phyloP scores from a whole-genome alignment of 2,329 filamentous ascomycete genomes.

The Fusarium sp. region DNA sequence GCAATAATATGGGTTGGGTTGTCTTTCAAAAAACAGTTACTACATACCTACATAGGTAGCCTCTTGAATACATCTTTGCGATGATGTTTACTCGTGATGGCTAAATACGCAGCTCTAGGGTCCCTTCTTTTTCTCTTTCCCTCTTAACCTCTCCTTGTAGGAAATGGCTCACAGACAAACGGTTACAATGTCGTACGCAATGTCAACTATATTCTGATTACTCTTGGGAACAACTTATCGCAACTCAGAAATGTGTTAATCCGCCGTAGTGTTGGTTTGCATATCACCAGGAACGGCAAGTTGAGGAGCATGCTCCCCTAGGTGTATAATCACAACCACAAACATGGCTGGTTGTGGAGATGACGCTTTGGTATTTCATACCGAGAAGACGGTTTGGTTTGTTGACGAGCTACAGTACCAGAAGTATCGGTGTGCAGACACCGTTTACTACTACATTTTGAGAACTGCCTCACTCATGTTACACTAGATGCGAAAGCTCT shows the following conservation, averaged over 20 bases:
- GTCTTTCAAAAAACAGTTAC: slow-evolving; percentile 24
- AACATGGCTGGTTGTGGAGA: not conserved
- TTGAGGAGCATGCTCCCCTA: not conserved
- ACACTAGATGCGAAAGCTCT: too few species aligned
- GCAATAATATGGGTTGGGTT: slow-evolving; percentile 36
- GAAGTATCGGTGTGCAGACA: not conserved
- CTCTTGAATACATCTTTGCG: slow-evolving; percentile 29
- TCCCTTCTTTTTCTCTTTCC: not conserved
- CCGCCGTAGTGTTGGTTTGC: not conserved
- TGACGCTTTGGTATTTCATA: not conserved
- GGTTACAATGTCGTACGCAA: not conserved
- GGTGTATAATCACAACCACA: not conserved
- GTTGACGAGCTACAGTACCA: not conserved
- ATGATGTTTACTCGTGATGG: slow-evolving; percentile 23
- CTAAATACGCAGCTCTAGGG: slow-evolving; percentile 13
- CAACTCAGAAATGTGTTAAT: too few species aligned
- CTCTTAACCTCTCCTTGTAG: not conserved
- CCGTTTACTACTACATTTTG: not conserved
- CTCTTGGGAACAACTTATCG: not conserved
- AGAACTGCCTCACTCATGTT: not conserved
- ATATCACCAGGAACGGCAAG: not conserved
- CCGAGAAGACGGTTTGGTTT: not conserved
- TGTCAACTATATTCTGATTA: not conserved
- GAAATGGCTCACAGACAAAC: not conserved
- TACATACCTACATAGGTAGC: slow-evolving; percentile 35